These are phyloP conservation scores for Sanghuangporus weigelae DNA, from an alignment of 1,284 basidiomycete species.

Conservation along the genomic window DNA sequence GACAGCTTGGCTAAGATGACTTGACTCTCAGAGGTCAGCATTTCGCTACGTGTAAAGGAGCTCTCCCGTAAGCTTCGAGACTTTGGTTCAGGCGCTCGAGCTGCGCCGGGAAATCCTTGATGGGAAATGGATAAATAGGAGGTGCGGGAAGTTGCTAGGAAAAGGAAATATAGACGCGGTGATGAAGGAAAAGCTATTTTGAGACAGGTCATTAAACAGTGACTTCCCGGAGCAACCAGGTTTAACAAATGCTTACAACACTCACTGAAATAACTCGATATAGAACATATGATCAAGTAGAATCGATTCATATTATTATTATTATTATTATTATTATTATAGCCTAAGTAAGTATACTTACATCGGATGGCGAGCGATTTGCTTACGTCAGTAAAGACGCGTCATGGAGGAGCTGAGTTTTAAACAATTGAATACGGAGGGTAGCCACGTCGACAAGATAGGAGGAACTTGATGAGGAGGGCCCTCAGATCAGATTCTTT, in stretches of 20 bases:
- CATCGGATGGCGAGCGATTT: too few species aligned
- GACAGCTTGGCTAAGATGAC: too few species aligned
- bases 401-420: neutral
- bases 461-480: neutral
- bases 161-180: neutral
- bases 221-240: neutral
- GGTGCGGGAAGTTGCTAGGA: neutral
- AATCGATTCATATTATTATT: too few species aligned
- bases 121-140: neutral
- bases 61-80: too few species aligned
- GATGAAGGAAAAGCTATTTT: neutral
- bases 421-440: neutral
- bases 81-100: too few species aligned
- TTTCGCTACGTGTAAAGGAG: too few species aligned
- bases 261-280: too few species aligned
- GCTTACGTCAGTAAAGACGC: neutral
- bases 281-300: too few species aligned
- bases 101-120: neutral
- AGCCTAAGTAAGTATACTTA: too few species aligned
- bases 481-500: neutral
- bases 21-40: too few species aligned
- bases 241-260: too few species aligned
- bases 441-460: conserved; percentile 1
- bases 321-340: too few species aligned
- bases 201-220: neutral